Evolutionary conservation across 176 grass and related monocot species (phyloP).

Genomic region (Juncus effusus): DNA sequence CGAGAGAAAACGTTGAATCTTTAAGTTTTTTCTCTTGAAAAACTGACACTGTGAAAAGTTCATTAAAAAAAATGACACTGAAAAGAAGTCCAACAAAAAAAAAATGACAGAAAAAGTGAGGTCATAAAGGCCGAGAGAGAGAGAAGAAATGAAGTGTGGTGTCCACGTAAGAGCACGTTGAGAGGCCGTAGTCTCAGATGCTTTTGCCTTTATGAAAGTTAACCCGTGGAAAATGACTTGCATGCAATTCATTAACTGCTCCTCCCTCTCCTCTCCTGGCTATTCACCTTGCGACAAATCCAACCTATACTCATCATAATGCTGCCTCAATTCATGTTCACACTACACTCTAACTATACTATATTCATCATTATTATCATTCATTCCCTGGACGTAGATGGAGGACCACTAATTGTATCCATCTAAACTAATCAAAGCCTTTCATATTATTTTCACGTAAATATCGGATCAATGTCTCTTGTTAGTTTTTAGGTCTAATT

Average conservation of each 20-base stretch:
- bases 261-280: not conserved
- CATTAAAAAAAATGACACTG: too few relatives aligned
- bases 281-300: constrained; percentile 6
- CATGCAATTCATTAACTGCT: constrained; percentile 14
- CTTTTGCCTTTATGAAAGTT: constrained; percentile 29
- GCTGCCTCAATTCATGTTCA: too few relatives aligned
- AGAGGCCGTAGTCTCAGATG: constrained; percentile 29
- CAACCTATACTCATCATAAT: too few relatives aligned
- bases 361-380: too few relatives aligned
- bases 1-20: too few relatives aligned
- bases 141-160: constrained; percentile 19
- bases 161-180: constrained; percentile 27
- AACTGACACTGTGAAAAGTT: too few relatives aligned
- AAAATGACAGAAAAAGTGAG: not conserved
- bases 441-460: constrained; percentile 3
- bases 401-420: not conserved
- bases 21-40: too few relatives aligned
- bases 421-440: not conserved
- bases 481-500: not conserved
- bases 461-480: constrained; percentile 21
- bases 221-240: constrained; percentile 16
- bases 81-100: too few relatives aligned
- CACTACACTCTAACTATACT: too few relatives aligned
- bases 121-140: constrained; percentile 10
- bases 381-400: not conserved